Evolutionary conservation across 768 basidiomycete species (phyloP).

Genomic region (Scleroderma citrinum): DNA sequence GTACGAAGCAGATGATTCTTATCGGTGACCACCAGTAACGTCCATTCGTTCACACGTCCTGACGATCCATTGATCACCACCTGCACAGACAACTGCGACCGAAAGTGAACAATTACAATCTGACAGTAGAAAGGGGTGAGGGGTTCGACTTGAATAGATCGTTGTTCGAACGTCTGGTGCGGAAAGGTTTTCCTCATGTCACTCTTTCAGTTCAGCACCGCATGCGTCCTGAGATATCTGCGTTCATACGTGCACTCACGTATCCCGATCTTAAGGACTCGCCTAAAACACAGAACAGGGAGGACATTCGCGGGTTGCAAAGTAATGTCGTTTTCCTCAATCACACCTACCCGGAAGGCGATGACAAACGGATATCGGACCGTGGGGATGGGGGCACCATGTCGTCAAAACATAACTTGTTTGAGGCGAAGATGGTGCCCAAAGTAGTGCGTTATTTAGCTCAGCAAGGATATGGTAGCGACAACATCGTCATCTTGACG

Average conservation of each 20-base stretch:
- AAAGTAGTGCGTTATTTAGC: slow-evolving; percentile 60
- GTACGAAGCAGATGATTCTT: slow-evolving; percentile 50
- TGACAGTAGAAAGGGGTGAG: slow-evolving; percentile 64
- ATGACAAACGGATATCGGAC: slow-evolving; percentile 36
- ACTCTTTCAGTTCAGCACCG: slow-evolving; percentile 57
- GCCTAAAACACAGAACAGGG: slow-evolving; percentile 41
- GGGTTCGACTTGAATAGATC: slow-evolving; percentile 64
- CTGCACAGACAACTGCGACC: slow-evolving; percentile 58
- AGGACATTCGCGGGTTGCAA: slow-evolving; percentile 47
- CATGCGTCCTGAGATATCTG: slow-evolving; percentile 71
- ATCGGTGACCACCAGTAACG: slow-evolving; percentile 71
- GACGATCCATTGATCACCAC: background rate
- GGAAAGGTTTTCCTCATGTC: slow-evolving; percentile 55
- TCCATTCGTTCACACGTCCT: background rate
- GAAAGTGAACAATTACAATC: slow-evolving; percentile 57
- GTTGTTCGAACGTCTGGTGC: slow-evolving; percentile 62
- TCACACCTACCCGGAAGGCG: slow-evolving; percentile 52
- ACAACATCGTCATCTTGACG: slow-evolving; percentile 57
- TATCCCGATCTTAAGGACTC: slow-evolving; percentile 62
- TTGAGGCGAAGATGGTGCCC: slow-evolving; percentile 57
- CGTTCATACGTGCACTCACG: slow-evolving; percentile 53
- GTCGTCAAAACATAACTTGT: slow-evolving; percentile 56
- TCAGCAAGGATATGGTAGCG: slow-evolving; percentile 63
- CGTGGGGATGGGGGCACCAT: slow-evolving; percentile 40
- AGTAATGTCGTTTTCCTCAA: slow-evolving; percentile 60